Percentiles rank a stretch among this genome's conserved stretches.
Conservation (phyloP, 306 rosid species). For the Lupinus albus region DNA sequence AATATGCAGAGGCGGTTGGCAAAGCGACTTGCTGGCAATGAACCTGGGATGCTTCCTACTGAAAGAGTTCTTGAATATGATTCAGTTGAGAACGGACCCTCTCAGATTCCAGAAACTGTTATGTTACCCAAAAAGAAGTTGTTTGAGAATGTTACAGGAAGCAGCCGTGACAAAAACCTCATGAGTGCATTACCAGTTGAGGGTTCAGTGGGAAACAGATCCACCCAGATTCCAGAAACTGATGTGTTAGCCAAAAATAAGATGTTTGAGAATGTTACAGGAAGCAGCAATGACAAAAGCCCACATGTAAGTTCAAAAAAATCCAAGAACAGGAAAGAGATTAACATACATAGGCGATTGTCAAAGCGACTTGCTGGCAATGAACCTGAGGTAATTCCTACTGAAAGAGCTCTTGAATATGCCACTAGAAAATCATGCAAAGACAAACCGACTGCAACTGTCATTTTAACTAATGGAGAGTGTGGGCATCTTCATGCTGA, state of each 20-base stretch:
- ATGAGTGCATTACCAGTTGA: slow-evolving; percentile 43
- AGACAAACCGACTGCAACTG: slow-evolving; percentile 36
- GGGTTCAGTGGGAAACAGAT: slow-evolving; percentile 38
- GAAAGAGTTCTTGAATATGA: slow-evolving; percentile 41
- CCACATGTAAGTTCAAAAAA: not conserved
- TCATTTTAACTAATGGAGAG: slow-evolving; percentile 40
- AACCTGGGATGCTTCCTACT: slow-evolving; percentile 49
- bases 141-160: slow-evolving; percentile 41
- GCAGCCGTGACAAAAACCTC: slow-evolving; percentile 38
- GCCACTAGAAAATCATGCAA: slow-evolving; percentile 36
- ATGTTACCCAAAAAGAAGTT: slow-evolving; percentile 29
- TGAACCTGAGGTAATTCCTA: too few relatives aligned
- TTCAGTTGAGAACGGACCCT: slow-evolving; percentile 36
- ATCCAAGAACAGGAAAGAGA: too few relatives aligned
- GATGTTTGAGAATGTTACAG: slow-evolving; percentile 35
- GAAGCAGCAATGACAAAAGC: slow-evolving; percentile 44
- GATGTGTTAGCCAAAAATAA: slow-evolving; percentile 34
- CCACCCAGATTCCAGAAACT: slow-evolving; percentile 31
- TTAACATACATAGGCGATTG: too few relatives aligned
- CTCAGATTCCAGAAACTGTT: slow-evolving; percentile 33
- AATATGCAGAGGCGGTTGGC: slow-evolving; percentile 48
- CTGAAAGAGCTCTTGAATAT: slow-evolving; percentile 16
- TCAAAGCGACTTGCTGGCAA: too few relatives aligned
- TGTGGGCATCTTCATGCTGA: slow-evolving; percentile 21
- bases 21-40: slow-evolving; percentile 53